Conservation (phyloP, 225 moss, liverwort and hornwort species). For the Thuidium tamariscinum region DNA sequence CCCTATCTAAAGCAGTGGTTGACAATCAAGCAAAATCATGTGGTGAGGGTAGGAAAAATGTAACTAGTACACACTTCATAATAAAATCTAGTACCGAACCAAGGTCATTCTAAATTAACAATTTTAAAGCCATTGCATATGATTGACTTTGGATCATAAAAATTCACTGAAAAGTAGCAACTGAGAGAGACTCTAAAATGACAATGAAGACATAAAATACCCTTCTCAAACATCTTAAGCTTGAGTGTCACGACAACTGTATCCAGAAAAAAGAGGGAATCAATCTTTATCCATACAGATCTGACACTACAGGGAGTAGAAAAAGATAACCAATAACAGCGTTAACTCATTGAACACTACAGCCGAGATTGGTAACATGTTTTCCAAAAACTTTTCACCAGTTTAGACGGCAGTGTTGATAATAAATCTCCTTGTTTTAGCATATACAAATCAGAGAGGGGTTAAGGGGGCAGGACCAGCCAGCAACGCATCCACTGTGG, state of each 20-base stretch:
- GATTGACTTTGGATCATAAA: background rate
- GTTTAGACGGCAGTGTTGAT: background rate
- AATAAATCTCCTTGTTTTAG: background rate
- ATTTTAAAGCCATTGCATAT: background rate
- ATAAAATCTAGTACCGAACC: background rate
- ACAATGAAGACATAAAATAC: background rate
- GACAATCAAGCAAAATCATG: background rate
- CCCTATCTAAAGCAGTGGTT: background rate
- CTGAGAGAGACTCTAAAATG: background rate
- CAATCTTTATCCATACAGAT: background rate
- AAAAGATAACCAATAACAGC: background rate
- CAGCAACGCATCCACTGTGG: slow-evolving; percentile 78
- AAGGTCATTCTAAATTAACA: background rate
- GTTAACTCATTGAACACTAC: background rate
- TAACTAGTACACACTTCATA: background rate
- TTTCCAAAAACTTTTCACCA: background rate
- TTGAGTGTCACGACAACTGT: background rate
- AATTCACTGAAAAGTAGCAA: background rate
- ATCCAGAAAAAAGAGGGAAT: background rate
- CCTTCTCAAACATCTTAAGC: background rate
- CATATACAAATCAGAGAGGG: background rate
- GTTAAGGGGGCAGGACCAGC: slow-evolving; percentile 30
- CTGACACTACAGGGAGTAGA: background rate
- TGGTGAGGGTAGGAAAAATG: background rate
- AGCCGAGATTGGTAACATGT: background rate